Evolutionary conservation across 305 asterid genomes (phyloP), one percentile per base, ranked within the genome.

Genomic region (Coffea humblotiana): DNA sequence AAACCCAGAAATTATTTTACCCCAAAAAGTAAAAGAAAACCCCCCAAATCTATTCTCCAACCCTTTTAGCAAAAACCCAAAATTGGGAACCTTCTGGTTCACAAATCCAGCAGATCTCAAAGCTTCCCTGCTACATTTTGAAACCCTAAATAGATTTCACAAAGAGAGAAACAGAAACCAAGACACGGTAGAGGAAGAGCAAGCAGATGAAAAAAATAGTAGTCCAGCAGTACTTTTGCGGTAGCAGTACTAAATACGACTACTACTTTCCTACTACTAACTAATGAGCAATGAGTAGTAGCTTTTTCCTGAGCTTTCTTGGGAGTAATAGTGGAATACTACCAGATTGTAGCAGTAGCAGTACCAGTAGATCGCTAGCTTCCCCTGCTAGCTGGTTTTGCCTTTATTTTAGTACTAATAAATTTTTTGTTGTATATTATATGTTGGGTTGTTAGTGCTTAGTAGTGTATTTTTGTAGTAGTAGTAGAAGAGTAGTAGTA

Each of bases 41-140:
- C 72, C 81, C n/a, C 66, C 75, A 83, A 71, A 77, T 37, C 77
- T 13, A 29, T 6, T 7, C 9, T 6, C 11, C 23, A 8, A 37
- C 18, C 79, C 64, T 70, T 71, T 52, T 68, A 43, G 45, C 15
- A 51, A 13, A 43, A 29, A 43, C 51, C 15, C 61, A 54, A 49
- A 71, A 69, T 27, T 60, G 48, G 49, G 35, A 67, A 74, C 40
- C 45, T 51, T 51, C 18, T 2, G 60, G 79, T 73, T 48, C 43
- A 56, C 45, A 75, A 76, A 81, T 64, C 83, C 75, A 84, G 85
- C 88, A 89, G 97, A 93, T 91, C 97, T 91, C 84, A 86, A 78
- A 85, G 82, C 65, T 78, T 82, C 69, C 78, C 40, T 25, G 52
- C 82, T 76, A 68, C 63, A 71, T 52, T 75, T 79, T 12, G 82